Base-by-base conservation (phyloP, 192 early-diverging fungal species). In the Coemansia sp. region DNA sequence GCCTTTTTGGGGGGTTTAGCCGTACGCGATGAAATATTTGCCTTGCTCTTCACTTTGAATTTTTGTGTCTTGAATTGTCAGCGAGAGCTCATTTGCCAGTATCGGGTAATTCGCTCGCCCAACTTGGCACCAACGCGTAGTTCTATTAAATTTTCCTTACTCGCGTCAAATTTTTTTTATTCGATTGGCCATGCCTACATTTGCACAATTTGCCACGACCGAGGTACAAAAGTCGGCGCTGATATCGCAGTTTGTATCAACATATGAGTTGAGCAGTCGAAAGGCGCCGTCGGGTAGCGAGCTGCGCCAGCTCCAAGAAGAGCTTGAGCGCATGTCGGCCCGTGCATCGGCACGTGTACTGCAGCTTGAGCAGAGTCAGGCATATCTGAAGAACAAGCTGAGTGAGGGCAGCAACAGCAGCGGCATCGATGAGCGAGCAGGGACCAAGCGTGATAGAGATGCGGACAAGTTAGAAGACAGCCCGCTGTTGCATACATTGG, bases 251-350 rank as follows among this genome's bases (percentile, higher is more conserved):
- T 72, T 82, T 38, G 15, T 71, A 24, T 64, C 71, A n/a, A 31
- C 36, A 13, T 40, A 76, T 32, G 64, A 63, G 39, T 2, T 48
- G 19, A 41, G 64, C 48, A 42, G 56, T 19, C 46, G 63, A 46
- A 70, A 27, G 60, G 61, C 61, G n/a, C 70, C 58, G 41, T 64
- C 61, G 5, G 27, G 70, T 0, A 56, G 58, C 48, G 80, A 77
- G 61, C 62, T 82, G 34, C 67, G 68, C 22, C 71, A 77, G 62
- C 65, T 82, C 20, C 71, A 64, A n/a, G 66, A 62, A 11, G 78
- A 81, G 40, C 67, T 81, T 15, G 67, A 67, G 61, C 78, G 69
- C 36, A 72, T 81, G 24, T 72, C 70, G 20, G 29, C 55, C 44
- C 51, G 64, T 13, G 74, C 78, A 24, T 42, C 70, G 17, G 38